Conservation (phyloP, 2,329 filamentous ascomycete species). For the Trichothecium roseum region DNA sequence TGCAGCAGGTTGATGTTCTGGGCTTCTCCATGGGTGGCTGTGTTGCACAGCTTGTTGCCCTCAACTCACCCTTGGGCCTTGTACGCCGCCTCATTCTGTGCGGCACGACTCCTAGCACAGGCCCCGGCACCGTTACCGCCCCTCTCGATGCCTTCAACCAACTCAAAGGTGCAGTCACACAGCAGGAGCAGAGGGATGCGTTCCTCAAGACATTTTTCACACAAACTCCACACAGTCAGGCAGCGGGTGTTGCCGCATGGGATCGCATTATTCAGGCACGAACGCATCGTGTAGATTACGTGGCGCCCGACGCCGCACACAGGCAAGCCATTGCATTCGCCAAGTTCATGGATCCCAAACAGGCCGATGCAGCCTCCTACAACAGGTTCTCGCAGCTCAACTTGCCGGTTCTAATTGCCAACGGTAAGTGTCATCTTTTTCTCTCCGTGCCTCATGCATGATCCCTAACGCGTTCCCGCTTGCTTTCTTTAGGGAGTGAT, state of each 20-base stretch:
- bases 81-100: constrained; percentile 31
- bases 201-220: constrained; percentile 24
- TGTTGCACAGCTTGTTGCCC: constrained; percentile 32
- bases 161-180: constrained; percentile 18
- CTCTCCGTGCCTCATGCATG: no score
- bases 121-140: constrained; percentile 20
- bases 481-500: constrained; percentile 15
- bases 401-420: constrained; percentile 26
- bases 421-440: constrained; percentile 21
- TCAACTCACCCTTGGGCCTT: constrained; percentile 21
- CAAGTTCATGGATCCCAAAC: constrained; percentile 23
- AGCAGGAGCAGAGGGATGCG: constrained; percentile 20
- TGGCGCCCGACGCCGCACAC: constrained; percentile 14
- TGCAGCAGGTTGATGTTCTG: constrained; percentile 30
- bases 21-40: constrained; percentile 41
- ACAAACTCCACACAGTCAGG: constrained; percentile 16
- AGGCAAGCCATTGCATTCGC: constrained; percentile 21
- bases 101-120: constrained; percentile 29
- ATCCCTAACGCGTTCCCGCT: no score
- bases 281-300: constrained; percentile 13
- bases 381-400: constrained; percentile 19
- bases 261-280: constrained; percentile 19
- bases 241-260: constrained; percentile 22
- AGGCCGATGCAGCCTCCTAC: constrained; percentile 20
- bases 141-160: constrained; percentile 20